Evolutionary conservation across 164 flowering plant species (phyloP).

Genomic region (Nelumbo lutea): DNA sequence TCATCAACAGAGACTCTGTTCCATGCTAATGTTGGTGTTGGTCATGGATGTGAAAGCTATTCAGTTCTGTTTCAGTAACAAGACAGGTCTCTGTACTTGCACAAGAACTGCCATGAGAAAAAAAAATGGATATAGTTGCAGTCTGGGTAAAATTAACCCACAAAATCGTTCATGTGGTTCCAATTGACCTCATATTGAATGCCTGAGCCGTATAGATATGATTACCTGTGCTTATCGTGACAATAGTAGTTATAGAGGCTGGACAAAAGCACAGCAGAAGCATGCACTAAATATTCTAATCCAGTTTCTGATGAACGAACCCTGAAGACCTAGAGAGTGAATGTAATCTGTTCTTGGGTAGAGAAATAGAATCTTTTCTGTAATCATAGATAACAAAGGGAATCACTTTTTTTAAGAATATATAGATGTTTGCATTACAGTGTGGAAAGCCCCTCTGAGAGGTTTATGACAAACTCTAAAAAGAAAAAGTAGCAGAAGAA

Average conservation of each 20-base stretch:
- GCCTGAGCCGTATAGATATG: constrained; percentile 1
- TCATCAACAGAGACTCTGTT: neutral
- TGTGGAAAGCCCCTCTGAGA: neutral
- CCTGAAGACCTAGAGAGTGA: neutral
- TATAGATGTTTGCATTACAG: neutral
- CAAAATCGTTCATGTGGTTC: neutral
- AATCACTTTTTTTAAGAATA: neutral
- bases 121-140: neutral
- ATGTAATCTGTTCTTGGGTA: no score
- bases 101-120: neutral
- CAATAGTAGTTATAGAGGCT: neutral
- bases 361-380: no score
- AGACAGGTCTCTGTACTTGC: neutral
- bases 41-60: neutral
- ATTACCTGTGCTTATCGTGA: neutral
- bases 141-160: neutral
- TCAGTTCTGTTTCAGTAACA: neutral
- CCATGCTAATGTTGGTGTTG: constrained; percentile 1
- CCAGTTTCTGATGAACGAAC: neutral
- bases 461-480: neutral
- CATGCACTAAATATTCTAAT: neutral
- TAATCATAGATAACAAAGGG: no score
- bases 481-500: neutral
- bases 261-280: neutral
- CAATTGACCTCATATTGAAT: neutral